phyloP scores from a whole-genome alignment of 352 stramenopile species.

The Phytopythium ostracodes region DNA sequence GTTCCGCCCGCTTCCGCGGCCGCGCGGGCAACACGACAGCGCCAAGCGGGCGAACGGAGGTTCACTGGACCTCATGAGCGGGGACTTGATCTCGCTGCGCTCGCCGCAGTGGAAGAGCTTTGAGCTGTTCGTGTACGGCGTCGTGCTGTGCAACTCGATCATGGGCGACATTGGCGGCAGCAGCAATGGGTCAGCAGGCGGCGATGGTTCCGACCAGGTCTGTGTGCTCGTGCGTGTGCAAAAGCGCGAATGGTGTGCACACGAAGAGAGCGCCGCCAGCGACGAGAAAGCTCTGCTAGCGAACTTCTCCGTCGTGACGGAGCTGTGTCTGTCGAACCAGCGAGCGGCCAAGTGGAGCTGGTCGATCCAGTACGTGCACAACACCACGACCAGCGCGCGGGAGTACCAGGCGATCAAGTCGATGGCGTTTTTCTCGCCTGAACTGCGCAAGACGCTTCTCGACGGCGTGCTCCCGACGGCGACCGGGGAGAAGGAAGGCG shows the following conservation, averaged over 20 bases:
- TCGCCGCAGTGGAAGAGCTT: slow-evolving; percentile 61
- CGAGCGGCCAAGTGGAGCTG: slow-evolving; percentile 49
- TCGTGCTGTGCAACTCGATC: slow-evolving; percentile 69
- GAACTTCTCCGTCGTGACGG: slow-evolving; percentile 46
- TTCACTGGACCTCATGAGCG: slow-evolving; percentile 44
- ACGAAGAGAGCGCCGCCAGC: neutral
- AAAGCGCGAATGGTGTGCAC: slow-evolving; percentile 15
- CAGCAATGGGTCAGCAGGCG: slow-evolving; percentile 2
- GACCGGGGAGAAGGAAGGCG: slow-evolving; percentile 5
- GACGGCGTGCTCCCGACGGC: slow-evolving; percentile 26
- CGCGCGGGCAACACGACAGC: slow-evolving; percentile 1
- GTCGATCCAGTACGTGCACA: slow-evolving; percentile 65
- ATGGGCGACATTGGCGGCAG: slow-evolving; percentile 15
- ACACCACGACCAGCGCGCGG: slow-evolving; percentile 68
- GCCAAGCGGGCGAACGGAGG: slow-evolving; percentile 11
- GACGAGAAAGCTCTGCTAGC: slow-evolving; percentile 7
- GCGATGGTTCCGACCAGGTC: slow-evolving; percentile 39
- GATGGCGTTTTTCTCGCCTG: slow-evolving; percentile 41
- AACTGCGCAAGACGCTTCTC: slow-evolving; percentile 50
- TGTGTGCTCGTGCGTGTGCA: slow-evolving; percentile 57
- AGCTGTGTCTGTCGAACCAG: slow-evolving; percentile 72
- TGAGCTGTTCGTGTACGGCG: slow-evolving; percentile 51
- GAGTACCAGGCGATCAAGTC: slow-evolving; percentile 80
- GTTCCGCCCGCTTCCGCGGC: slow-evolving; percentile 24
- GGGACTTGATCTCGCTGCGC: slow-evolving; percentile 55